phyloP scores from a whole-genome alignment of 768 basidiomycete species.

The Trametes coccinea region DNA sequence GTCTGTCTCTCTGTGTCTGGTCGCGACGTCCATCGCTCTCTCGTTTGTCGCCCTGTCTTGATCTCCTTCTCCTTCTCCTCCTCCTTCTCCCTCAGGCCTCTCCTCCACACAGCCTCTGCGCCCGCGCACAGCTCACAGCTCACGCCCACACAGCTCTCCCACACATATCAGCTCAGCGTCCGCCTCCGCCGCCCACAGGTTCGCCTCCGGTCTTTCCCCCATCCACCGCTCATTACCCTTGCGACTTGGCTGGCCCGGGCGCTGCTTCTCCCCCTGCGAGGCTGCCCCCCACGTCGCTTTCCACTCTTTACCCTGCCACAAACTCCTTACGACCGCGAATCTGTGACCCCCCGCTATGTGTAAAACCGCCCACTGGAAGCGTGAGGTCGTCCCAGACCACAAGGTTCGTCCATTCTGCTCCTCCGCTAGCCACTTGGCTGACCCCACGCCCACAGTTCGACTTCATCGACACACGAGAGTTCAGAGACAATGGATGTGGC shows the following conservation, averaged over 20 bases:
- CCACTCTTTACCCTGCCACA: slow-evolving; percentile 20
- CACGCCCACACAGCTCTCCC: neutral
- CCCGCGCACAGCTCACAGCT: slow-evolving; percentile 5
- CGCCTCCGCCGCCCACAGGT: slow-evolving; percentile 19
- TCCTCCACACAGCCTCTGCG: neutral
- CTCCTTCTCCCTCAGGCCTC: no score
- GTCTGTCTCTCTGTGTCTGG: no score
- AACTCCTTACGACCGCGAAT: slow-evolving; percentile 4
- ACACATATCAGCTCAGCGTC: neutral
- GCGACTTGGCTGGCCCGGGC: slow-evolving; percentile 29
- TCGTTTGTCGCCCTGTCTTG: no score
- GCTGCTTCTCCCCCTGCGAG: slow-evolving; percentile 21
- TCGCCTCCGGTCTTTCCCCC: slow-evolving; percentile 24
- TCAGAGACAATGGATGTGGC: slow-evolving; percentile 80
- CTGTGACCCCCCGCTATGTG: slow-evolving; percentile 47
- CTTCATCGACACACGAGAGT: slow-evolving; percentile 93
- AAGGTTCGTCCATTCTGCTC: slow-evolving; percentile 57
- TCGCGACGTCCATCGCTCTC: no score
- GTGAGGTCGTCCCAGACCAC: slow-evolving; percentile 96
- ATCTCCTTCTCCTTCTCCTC: no score
- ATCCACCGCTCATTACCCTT: slow-evolving; percentile 22
- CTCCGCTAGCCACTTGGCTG: neutral
- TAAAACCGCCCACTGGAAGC: slow-evolving; percentile 88
- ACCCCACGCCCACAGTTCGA: slow-evolving; percentile 68
- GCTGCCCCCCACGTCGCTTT: slow-evolving; percentile 27